phyloP scores from a whole-genome alignment of 257 asterid genomes.

The Capsicum baccatum region DNA sequence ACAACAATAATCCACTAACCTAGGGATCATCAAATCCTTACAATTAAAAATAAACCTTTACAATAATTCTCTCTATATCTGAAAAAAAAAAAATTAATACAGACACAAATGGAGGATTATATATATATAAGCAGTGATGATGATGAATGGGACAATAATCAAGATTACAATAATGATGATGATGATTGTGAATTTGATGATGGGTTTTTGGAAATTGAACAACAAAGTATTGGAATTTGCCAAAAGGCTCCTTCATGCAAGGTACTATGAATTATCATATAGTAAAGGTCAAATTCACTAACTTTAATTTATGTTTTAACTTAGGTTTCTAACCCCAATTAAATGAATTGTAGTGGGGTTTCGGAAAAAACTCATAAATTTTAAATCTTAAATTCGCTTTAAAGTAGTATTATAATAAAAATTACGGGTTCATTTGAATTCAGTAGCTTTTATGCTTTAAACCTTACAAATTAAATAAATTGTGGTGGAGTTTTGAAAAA shows the following conservation, averaged over 20 bases:
- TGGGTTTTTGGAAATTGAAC: conserved; percentile 34
- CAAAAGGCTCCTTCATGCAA: conserved; percentile 43
- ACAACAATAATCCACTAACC: too few species aligned
- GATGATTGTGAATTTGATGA: conserved; percentile 5
- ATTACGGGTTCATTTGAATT: too few species aligned
- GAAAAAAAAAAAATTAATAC: background rate
- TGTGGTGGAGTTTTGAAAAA: too few species aligned
- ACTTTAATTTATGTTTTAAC: too few species aligned
- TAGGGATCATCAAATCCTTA: too few species aligned
- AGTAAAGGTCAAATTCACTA: background rate
- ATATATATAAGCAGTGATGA: conserved; percentile 45
- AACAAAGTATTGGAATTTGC: background rate
- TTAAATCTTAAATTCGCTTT: background rate
- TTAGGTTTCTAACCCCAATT: too few species aligned
- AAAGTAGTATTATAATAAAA: too few species aligned
- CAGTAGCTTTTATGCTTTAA: too few species aligned
- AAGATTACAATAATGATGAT: conserved; percentile 26
- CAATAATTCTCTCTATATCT: background rate
- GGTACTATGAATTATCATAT: conserved; percentile 32
- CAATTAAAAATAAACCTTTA: too few species aligned
- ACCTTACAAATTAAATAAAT: too few species aligned
- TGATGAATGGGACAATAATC: conserved; percentile 35
- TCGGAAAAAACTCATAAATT: background rate
- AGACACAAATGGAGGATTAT: conserved; percentile 33
- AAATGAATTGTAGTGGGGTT: background rate